phyloP scores from a whole-genome alignment of 768 basidiomycete genomes.

The Psilocybe cubensis region DNA sequence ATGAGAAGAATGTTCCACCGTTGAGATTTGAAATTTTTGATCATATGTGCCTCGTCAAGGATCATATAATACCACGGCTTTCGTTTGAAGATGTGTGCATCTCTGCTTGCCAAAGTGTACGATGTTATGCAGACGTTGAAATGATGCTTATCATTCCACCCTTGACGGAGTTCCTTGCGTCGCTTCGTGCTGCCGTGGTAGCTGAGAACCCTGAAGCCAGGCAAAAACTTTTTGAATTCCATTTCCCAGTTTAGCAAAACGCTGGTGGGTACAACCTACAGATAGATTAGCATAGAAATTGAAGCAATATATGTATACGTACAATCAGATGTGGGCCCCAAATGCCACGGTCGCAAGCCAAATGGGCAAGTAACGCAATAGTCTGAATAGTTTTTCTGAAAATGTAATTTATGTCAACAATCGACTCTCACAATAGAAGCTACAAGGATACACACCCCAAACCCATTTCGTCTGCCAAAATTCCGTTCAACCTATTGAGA shows the following conservation, averaged over 20 bases:
- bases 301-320: conserved; percentile 23
- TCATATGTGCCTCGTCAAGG: conserved; percentile 96
- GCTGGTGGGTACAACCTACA: conserved; percentile 84
- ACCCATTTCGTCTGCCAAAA: conserved; percentile 94
- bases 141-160: conserved; percentile 87
- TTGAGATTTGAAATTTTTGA: conserved; percentile 95
- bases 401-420: neutral
- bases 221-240: conserved; percentile 96
- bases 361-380: conserved; percentile 89
- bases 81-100: conserved; percentile 89
- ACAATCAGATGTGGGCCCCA: conserved; percentile 93
- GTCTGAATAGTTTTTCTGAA: conserved; percentile 94
- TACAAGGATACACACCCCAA: conserved; percentile 66
- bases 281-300: conserved; percentile 21
- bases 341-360: conserved; percentile 88
- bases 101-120: conserved; percentile 89
- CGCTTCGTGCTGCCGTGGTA: conserved; percentile 92
- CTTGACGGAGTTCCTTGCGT: conserved; percentile 86
- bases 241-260: conserved; percentile 96
- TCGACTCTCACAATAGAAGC: neutral
- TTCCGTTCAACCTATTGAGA: conserved; percentile 78
- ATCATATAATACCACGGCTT: conserved; percentile 97
- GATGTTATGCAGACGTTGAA: conserved; percentile 97
- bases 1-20: conserved; percentile 91
- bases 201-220: conserved; percentile 83